phyloP scores from a whole-genome alignment of 1,139 yeast genomes.

The Debaryomyces robertsiae region DNA sequence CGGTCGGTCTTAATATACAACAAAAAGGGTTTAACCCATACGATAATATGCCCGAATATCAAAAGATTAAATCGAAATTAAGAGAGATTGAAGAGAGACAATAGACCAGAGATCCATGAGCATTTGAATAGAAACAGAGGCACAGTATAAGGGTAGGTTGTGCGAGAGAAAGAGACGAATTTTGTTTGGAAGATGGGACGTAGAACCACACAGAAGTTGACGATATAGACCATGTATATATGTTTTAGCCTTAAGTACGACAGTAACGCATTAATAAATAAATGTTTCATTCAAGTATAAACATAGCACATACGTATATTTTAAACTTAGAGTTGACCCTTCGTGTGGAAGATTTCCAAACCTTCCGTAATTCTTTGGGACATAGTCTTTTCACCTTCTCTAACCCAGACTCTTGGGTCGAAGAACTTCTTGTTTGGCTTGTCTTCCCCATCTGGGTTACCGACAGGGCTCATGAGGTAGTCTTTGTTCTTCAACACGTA shows the following conservation, averaged over 20 bases:
- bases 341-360: constrained; percentile 83
- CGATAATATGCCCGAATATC: constrained; percentile 43
- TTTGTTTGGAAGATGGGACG: not conserved
- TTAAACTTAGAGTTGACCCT: constrained; percentile 53
- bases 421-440: constrained; percentile 99
- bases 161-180: not conserved
- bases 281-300: constrained; percentile 8
- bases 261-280: constrained; percentile 7
- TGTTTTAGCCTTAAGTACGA: constrained; percentile 6
- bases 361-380: constrained; percentile 80
- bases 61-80: constrained; percentile 24
- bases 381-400: constrained; percentile 99
- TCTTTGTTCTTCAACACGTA: constrained; percentile 95
- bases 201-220: not conserved
- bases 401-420: constrained; percentile 99
- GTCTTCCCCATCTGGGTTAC: constrained; percentile 99
- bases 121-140: not conserved
- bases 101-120: not conserved
- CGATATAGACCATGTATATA: constrained; percentile 3
- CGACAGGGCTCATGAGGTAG: constrained; percentile 83
- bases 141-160: not conserved
- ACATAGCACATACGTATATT: constrained; percentile 1
- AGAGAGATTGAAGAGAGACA: constrained; percentile 5
- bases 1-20: constrained; percentile 55
- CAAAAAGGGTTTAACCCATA: constrained; percentile 33